These are phyloP conservation scores for Tolypocladium tundrense DNA, from an alignment of 2,329 filamentous ascomycete genomes.

Conservation along the genomic window DNA sequence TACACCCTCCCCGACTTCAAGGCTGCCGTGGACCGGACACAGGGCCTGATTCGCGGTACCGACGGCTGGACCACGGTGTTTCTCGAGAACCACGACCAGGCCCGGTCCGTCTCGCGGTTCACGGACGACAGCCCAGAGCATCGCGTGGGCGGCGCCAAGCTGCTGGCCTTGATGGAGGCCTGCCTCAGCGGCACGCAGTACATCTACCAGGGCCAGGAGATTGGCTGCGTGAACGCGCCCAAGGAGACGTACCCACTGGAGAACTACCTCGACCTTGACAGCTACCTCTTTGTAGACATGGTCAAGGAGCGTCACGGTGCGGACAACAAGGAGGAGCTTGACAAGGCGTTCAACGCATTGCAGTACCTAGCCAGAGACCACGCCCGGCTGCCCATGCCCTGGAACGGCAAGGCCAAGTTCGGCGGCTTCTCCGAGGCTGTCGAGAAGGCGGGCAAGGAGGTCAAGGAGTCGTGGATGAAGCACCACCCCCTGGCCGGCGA, in stretches of 20 bases:
- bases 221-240: constrained; percentile 54
- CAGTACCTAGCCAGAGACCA: constrained; percentile 44
- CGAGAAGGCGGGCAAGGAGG: constrained; percentile 15
- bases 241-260: constrained; percentile 47
- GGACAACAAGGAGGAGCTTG: constrained; percentile 21
- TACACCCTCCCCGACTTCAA: constrained; percentile 40
- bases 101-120: constrained; percentile 46
- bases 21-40: constrained; percentile 35
- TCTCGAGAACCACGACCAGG: constrained; percentile 56
- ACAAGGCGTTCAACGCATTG: constrained; percentile 21
- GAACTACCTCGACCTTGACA: constrained; percentile 38
- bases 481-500: constrained; percentile 18
- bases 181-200: constrained; percentile 51
- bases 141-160: constrained; percentile 41
- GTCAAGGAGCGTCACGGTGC: constrained; percentile 16
- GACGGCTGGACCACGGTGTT: constrained; percentile 56
- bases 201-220: constrained; percentile 58
- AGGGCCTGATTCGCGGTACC: constrained; percentile 38
- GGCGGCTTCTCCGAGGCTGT: constrained; percentile 26
- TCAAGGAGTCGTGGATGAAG: constrained; percentile 24
- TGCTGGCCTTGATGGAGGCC: constrained; percentile 44
- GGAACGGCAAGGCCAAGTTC: constrained; percentile 31
- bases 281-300: constrained; percentile 29
- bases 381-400: constrained; percentile 56
- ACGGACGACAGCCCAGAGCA: constrained; percentile 36